A percentile compares a stretch with the other conserved stretches of the same genome.
These are phyloP conservation scores for Ustilago trichophora DNA, from an alignment of 1,284 basidiomycete species.

Conservation along the genomic window DNA sequence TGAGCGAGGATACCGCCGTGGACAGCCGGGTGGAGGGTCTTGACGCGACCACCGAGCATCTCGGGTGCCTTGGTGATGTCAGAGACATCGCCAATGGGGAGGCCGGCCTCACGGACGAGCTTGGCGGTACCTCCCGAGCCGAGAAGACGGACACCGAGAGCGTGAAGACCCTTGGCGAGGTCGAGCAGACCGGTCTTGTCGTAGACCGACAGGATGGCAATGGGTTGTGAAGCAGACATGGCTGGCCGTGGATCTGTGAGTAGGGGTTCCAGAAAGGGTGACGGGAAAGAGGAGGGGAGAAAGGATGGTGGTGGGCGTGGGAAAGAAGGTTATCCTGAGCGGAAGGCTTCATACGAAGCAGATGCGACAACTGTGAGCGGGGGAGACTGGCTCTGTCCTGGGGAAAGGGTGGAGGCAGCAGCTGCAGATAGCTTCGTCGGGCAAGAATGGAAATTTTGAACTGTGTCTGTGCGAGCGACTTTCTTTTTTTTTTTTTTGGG, in stretches of 20 bases:
- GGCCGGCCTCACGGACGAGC: slow-evolving; percentile 91
- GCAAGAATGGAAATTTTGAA: slow-evolving; percentile 4
- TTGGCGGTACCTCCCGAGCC: slow-evolving; percentile 98
- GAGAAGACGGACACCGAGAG: slow-evolving; percentile 84
- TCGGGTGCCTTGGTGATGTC: slow-evolving; percentile 99
- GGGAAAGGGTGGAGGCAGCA: not conserved
- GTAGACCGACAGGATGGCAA: slow-evolving; percentile 91
- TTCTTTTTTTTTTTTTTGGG: not conserved
- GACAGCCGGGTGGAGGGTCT: slow-evolving; percentile 98
- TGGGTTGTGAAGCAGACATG: slow-evolving; percentile 51
- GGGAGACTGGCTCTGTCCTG: not conserved
- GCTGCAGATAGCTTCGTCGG: not conserved
- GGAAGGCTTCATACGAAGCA: slow-evolving; percentile 3
- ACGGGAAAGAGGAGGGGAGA: slow-evolving; percentile 5
- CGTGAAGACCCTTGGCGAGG: slow-evolving; percentile 83
- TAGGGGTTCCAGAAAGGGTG: not conserved
- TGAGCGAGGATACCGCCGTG: slow-evolving; percentile 78
- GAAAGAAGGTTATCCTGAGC: slow-evolving; percentile 1
- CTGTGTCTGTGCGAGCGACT: slow-evolving; percentile 3
- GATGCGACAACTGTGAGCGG: not conserved
- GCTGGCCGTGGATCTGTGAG: not conserved
- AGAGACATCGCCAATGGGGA: slow-evolving; percentile 93
- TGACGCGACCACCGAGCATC: slow-evolving; percentile 97
- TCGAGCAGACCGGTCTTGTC: slow-evolving; percentile 93
- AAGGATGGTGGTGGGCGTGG: slow-evolving; percentile 1